Conservation (phyloP, 179 eudicot genomes). For the Carnegiea gigantea region DNA sequence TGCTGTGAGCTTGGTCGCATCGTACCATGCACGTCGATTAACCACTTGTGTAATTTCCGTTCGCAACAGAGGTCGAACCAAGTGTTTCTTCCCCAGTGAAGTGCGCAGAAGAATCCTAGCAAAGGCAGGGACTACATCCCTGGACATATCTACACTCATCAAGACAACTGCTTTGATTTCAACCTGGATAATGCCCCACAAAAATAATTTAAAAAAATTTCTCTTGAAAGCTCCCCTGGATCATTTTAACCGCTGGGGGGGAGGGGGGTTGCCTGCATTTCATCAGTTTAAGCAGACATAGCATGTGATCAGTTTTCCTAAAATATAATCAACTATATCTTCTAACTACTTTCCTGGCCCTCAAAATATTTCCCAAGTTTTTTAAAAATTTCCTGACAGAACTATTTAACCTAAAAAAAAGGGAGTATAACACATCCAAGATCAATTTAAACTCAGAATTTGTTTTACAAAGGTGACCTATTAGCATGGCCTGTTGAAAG, state of each 20-base stretch:
- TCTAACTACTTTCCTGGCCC: not conserved
- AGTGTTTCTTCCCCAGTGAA: conserved; percentile 82
- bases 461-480: not conserved
- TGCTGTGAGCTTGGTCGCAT: conserved; percentile 84
- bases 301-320: not conserved
- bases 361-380: not conserved
- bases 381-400: not conserved
- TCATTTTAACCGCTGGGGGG: not conserved
- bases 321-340: not conserved
- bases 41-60: conserved; percentile 94
- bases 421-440: not conserved
- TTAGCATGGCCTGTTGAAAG: not conserved
- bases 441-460: not conserved
- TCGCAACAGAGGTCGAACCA: conserved; percentile 79
- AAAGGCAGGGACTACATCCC: conserved; percentile 91
- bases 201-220: not conserved
- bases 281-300: not conserved
- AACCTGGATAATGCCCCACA: conserved; percentile 44
- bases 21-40: conserved; percentile 95
- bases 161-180: conserved; percentile 72
- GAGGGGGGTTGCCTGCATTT: not conserved
- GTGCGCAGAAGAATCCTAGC: conserved; percentile 88
- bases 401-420: not conserved
- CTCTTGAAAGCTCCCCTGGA: not conserved
- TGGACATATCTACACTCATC: conserved; percentile 71